A percentile compares a stretch with the other conserved stretches of the same genome.
Conservation (phyloP, 805 yeast species). For the Metschnikowia lachancei region DNA sequence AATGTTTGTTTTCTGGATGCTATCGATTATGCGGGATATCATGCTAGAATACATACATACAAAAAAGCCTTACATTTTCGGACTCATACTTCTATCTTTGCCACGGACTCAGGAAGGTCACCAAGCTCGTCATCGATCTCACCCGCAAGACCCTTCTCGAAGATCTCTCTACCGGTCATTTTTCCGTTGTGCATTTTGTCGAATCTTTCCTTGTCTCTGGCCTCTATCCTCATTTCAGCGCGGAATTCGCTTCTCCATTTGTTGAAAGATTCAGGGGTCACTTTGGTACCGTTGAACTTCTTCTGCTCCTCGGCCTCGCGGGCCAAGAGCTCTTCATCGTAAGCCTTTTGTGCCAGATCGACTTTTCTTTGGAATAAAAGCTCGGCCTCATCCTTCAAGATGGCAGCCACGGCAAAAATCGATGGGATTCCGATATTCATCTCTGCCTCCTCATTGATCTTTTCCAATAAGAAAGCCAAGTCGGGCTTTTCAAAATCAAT, state of each 20-base stretch:
- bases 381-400: slow-evolving; percentile 82
- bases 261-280: slow-evolving; percentile 70
- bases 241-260: slow-evolving; percentile 75
- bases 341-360: slow-evolving; percentile 48
- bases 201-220: slow-evolving; percentile 51
- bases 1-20: neutral
- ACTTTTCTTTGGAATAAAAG: slow-evolving; percentile 58
- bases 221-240: slow-evolving; percentile 67
- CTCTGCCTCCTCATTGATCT: slow-evolving; percentile 59
- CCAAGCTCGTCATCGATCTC: slow-evolving; percentile 47
- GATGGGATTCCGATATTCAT: slow-evolving; percentile 90
- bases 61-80: too few relatives aligned
- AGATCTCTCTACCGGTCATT: slow-evolving; percentile 83
- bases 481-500: slow-evolving; percentile 56
- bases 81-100: slow-evolving; percentile 16
- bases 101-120: slow-evolving; percentile 21
- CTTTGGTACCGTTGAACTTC: slow-evolving; percentile 88
- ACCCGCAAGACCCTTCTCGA: slow-evolving; percentile 83
- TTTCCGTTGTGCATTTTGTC: slow-evolving; percentile 66
- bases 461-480: slow-evolving; percentile 36
- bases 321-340: slow-evolving; percentile 56
- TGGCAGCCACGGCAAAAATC: slow-evolving; percentile 73
- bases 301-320: slow-evolving; percentile 82
- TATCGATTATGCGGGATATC: neutral
- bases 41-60: neutral